Base-by-base conservation (phyloP, 208 protist species). In the Herpetomonas tarakana region DNA sequence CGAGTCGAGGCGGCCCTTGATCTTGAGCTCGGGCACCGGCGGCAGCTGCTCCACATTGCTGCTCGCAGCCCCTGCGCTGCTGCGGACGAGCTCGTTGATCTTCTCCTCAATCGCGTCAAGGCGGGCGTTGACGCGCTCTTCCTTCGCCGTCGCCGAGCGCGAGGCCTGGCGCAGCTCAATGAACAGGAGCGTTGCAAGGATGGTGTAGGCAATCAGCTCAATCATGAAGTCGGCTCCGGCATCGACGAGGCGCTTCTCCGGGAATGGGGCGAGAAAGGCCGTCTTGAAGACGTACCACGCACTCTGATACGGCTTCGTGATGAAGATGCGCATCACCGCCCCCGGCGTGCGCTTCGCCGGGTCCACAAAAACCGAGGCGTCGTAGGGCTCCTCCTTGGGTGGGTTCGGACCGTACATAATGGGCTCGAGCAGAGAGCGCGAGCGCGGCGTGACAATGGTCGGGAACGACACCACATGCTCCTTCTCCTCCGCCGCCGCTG, bases 181-280 rank as follows among this genome's bases (percentile, higher is more conserved):
- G 24, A 75, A 81, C 18, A 94, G 64, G 21, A 89, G 30, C 22
- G 62, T 53, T 21, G 83, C 83, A 12, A 94, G 74, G 22, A 91
- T 66, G 0, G 74, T 65, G 74, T 86, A 92, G 21, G 83, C 83
- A 4, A 86, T 47, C 29, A 94, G 57, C 68, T 94, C 88, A 58
- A 91, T 80, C 31, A 94, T 67, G 30, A 94, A 62, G 39, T 92
- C 78, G 19, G 86, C 85, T 4, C 88, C 88, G 2, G 83, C 81
- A 30, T 72, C 77, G 3, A 94, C 75, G 16, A 94, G 75, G 6
- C 74, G 65, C 47, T 92, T 72, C 60, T 92, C 83, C 14, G 83
- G 75, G 61, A 86, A 83, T 1, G 85, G 76, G 1, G 69, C 71
- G 18, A 85, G 67, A 51, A 88, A 94, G n/a, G 76, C 83, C 24